Evolutionary conservation across 805 yeast genomes (phyloP).

Genomic region (Yarrowia sp.): DNA sequence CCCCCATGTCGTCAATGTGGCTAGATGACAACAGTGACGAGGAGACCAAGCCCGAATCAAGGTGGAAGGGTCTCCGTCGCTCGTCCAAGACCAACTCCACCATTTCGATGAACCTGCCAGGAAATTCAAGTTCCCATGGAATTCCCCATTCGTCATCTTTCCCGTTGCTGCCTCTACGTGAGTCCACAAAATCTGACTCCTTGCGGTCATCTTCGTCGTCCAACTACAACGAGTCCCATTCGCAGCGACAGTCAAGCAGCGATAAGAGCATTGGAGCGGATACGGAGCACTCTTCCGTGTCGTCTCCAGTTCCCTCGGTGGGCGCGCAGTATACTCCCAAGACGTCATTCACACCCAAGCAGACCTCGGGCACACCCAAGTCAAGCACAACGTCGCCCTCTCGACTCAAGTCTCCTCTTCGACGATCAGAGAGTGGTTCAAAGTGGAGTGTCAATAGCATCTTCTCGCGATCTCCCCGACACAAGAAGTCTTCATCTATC

Average conservation of each 20-base stretch:
- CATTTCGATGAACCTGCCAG: not conserved
- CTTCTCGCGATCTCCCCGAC: slow-evolving; percentile 2
- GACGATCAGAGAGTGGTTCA: slow-evolving; percentile 1
- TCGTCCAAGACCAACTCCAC: slow-evolving; percentile 8
- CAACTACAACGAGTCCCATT: not conserved
- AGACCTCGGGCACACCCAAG: not conserved
- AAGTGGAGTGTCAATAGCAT: slow-evolving; percentile 5
- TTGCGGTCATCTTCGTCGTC: not conserved
- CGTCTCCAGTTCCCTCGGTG: not conserved
- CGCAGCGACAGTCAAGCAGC: not conserved
- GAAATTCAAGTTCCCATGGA: not conserved
- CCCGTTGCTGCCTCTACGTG: not conserved
- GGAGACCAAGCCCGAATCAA: not conserved
- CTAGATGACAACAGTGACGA: slow-evolving; percentile 13
- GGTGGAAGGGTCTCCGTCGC: not conserved
- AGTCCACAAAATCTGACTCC: not conserved
- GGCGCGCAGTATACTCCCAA: not conserved
- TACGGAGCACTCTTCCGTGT: not conserved
- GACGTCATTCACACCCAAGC: not conserved
- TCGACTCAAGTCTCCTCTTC: not conserved
- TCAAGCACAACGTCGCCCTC: not conserved
- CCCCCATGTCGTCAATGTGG: slow-evolving; percentile 18
- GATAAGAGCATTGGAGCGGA: slow-evolving; percentile 10
- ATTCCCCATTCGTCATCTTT: not conserved
- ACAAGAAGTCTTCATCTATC: slow-evolving; percentile 1